Percentiles rank a stretch among this genome's conserved stretches.
phyloP scores from a whole-genome alignment of 768 basidiomycete genomes.

The Scleroderma citrinum region DNA sequence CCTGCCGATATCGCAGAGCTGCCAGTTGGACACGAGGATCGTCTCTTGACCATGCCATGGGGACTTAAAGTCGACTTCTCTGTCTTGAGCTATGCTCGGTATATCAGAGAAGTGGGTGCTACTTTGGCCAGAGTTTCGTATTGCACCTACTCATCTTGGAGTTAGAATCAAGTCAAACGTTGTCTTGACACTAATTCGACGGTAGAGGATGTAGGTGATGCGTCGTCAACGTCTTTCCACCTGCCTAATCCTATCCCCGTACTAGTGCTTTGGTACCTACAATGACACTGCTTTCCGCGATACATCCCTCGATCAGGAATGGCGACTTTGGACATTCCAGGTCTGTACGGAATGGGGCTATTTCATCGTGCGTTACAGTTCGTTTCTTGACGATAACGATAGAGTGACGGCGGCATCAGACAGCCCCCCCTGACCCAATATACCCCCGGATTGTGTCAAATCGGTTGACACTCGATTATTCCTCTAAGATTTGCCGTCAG shows the following conservation, averaged over 20 bases:
- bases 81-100: constrained; percentile 69
- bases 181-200: constrained; percentile 43
- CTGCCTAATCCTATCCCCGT: background rate
- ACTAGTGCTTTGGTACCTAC: constrained; percentile 82
- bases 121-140: background rate
- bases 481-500: constrained; percentile 61
- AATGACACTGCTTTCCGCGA: constrained; percentile 60
- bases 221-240: background rate
- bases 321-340: constrained; percentile 89
- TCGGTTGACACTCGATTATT: constrained; percentile 66
- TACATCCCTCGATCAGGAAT: constrained; percentile 60
- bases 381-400: background rate
- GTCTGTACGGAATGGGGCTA: constrained; percentile 97
- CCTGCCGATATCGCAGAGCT: constrained; percentile 28
- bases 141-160: background rate
- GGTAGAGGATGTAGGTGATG: constrained; percentile 45
- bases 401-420: constrained; percentile 33
- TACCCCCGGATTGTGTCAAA: constrained; percentile 76
- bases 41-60: constrained; percentile 42
- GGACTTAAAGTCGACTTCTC: constrained; percentile 51
- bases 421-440: constrained; percentile 65
- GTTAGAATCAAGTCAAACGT: constrained; percentile 47
- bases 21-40: constrained; percentile 44
- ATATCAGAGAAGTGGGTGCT: constrained; percentile 57
- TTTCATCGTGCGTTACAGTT: constrained; percentile 53